Conservation (phyloP, 352 stramenopile genomes). For the Phytophthora nicotianae region DNA sequence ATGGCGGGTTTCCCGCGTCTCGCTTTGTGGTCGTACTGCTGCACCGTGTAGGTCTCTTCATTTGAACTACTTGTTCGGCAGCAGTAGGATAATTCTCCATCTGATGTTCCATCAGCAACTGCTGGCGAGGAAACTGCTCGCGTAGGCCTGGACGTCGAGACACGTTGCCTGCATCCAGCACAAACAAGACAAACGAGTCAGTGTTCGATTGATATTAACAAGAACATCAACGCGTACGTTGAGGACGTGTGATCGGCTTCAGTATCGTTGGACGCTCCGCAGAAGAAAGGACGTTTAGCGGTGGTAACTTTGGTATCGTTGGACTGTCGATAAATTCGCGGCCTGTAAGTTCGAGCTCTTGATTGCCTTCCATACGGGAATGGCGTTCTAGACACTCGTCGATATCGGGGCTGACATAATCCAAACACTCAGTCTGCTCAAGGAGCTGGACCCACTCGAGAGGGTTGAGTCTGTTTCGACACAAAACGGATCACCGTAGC, state of each 20-base stretch:
- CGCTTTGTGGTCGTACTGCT: constrained; percentile 16
- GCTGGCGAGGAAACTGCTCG: constrained; percentile 36
- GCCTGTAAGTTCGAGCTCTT: constrained; percentile 70
- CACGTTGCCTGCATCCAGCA: constrained; percentile 14
- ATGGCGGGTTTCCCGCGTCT: constrained; percentile 8
- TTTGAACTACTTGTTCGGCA: constrained; percentile 13
- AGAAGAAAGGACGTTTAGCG: constrained; percentile 25
- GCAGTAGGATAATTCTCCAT: constrained; percentile 20
- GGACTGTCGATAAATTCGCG: constrained; percentile 71
- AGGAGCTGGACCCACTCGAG: constrained; percentile 71
- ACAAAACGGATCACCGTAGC: neutral
- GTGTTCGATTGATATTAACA: constrained; percentile 3
- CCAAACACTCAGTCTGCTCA: constrained; percentile 37
- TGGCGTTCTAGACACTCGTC: constrained; percentile 46
- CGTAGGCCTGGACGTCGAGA: constrained; percentile 38
- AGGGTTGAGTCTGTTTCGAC: constrained; percentile 28
- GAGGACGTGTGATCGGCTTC: constrained; percentile 15
- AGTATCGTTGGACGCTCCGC: constrained; percentile 15
- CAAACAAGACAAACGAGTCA: constrained; percentile 1
- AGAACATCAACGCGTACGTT: constrained; percentile 14
- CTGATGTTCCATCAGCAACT: constrained; percentile 16
- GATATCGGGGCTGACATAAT: constrained; percentile 79
- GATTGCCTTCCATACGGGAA: constrained; percentile 44
- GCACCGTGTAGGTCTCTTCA: constrained; percentile 17
- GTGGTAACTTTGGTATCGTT: constrained; percentile 33